Conservation (phyloP, 768 basidiomycete species). For the Trametes cubensis region DNA sequence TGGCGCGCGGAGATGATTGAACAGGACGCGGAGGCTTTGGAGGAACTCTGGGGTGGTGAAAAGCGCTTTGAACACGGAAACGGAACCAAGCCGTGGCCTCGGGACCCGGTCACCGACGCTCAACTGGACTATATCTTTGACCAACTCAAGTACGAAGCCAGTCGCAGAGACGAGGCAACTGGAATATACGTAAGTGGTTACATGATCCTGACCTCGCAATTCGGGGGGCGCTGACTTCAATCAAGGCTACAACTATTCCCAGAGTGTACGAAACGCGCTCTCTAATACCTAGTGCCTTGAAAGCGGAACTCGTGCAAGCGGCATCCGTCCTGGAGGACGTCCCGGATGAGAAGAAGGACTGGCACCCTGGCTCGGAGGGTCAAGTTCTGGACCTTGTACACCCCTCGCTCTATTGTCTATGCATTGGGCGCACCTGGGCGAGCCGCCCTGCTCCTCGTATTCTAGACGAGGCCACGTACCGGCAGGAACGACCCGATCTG, state of each 20-base stretch:
- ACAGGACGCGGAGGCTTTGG: slow-evolving; percentile 1
- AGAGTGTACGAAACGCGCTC: neutral
- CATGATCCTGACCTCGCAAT: neutral
- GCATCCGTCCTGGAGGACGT: slow-evolving; percentile 40
- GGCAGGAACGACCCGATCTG: too few species aligned
- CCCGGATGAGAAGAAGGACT: slow-evolving; percentile 42
- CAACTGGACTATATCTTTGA: slow-evolving; percentile 15
- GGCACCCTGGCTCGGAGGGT: slow-evolving; percentile 47
- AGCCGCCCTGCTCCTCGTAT: too few species aligned
- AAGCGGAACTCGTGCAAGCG: neutral
- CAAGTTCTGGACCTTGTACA: slow-evolving; percentile 32
- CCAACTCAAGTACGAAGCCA: slow-evolving; percentile 8
- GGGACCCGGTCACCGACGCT: neutral
- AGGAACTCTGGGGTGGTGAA: slow-evolving; percentile 8
- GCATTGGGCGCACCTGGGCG: neutral
- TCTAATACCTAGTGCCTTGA: slow-evolving; percentile 2
- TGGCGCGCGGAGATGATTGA: slow-evolving; percentile 16
- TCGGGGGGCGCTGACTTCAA: neutral
- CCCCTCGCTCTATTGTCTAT: slow-evolving; percentile 41
- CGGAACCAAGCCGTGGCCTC: neutral
- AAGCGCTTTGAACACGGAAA: neutral
- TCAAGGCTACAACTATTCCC: neutral
- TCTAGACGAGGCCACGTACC: too few species aligned
- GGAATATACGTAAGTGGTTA: slow-evolving; percentile 13
- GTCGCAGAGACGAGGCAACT: slow-evolving; percentile 1